These are phyloP conservation scores for Talaromyces stipitatus DNA, from an alignment of 495 filamentous ascomycete species.

Conservation along the genomic window DNA sequence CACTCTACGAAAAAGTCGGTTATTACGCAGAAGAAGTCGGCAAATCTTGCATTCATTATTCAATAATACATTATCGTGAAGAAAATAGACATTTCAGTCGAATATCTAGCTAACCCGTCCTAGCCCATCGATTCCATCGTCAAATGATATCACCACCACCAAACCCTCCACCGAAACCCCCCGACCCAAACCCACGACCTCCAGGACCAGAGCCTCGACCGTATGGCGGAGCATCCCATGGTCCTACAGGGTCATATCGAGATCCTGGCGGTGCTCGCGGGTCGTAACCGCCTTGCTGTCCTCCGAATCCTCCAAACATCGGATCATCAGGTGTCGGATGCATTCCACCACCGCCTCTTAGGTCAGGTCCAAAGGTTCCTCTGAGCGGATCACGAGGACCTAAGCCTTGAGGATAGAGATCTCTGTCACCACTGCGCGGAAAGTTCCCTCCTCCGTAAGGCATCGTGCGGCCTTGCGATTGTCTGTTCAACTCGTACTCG, in stretches of 20 bases:
- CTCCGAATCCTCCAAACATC: slow-evolving; percentile 61
- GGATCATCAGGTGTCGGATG: slow-evolving; percentile 94
- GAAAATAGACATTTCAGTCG: not conserved
- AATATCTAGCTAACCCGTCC: not conserved
- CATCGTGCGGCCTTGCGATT: slow-evolving; percentile 43
- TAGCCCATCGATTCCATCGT: slow-evolving; percentile 7
- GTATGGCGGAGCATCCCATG: slow-evolving; percentile 53
- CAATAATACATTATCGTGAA: not conserved
- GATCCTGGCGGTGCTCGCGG: slow-evolving; percentile 48
- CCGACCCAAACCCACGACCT: slow-evolving; percentile 32
- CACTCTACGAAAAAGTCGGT: not conserved
- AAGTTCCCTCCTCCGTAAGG: slow-evolving; percentile 45
- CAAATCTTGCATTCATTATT: not conserved
- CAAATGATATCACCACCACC: slow-evolving; percentile 63
- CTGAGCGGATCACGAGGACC: slow-evolving; percentile 78
- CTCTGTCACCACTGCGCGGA: slow-evolving; percentile 67
- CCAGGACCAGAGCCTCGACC: slow-evolving; percentile 38
- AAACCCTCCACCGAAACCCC: slow-evolving; percentile 33
- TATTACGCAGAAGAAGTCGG: not conserved
- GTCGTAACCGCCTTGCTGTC: slow-evolving; percentile 32
- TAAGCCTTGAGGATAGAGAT: slow-evolving; percentile 81
- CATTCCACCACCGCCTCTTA: slow-evolving; percentile 64
- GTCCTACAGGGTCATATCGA: slow-evolving; percentile 77
- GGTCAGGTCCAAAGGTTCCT: slow-evolving; percentile 50
- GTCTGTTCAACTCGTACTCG: slow-evolving; percentile 76